Base-by-base conservation (phyloP, 1,139 yeast genomes). In the Yamadazyma oceani region DNA sequence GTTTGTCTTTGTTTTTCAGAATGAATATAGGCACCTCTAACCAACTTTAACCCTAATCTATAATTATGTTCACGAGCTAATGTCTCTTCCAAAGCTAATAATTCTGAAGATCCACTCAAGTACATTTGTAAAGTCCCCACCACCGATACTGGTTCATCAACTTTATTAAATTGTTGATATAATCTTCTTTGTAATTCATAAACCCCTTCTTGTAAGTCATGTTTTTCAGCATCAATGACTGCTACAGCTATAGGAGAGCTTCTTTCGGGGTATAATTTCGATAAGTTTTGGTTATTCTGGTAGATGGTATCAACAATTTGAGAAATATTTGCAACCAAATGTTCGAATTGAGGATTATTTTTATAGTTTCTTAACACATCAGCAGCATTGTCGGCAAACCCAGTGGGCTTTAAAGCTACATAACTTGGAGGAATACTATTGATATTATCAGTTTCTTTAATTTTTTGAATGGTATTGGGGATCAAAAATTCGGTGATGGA, bases 11-110 rank as follows among this genome's bases (percentile, higher is more conserved):
- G 71, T 31, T 84, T 77, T 65, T 92, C 97, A 3, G 95, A 80
- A 60, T 90, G 97, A 46, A 90, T 80, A 66, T 92, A 92, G 6
- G 98, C 98, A 46, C 98, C 98, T 60, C 98, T 80, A n/a, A 92
- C 98, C 40, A 92, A 74, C 62, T 92, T 92, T 67, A 89, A 72
- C 15, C 96, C 97, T 44, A 89, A 66, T 55, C 85, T 77, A 62
- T 89, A 90, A 42, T 73, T 70, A 44, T 75, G 73, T 42, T 74
- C 61, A 42, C 64, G 53, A 11, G 97, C 96, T 43, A 81, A 68
- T 44, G 70, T 65, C 48, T 80, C 78, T 57, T 90, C 97, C 32
- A 63, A 48, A 26, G 78, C 63, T 47, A 90, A 68, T 50, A 85
- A 75, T 21, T 71, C 71, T 2, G 82, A 61, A 1, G 95, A 80